These are phyloP conservation scores for Botrytis elliptica DNA, from an alignment of 2,329 filamentous ascomycete genomes.

Conservation along the genomic window DNA sequence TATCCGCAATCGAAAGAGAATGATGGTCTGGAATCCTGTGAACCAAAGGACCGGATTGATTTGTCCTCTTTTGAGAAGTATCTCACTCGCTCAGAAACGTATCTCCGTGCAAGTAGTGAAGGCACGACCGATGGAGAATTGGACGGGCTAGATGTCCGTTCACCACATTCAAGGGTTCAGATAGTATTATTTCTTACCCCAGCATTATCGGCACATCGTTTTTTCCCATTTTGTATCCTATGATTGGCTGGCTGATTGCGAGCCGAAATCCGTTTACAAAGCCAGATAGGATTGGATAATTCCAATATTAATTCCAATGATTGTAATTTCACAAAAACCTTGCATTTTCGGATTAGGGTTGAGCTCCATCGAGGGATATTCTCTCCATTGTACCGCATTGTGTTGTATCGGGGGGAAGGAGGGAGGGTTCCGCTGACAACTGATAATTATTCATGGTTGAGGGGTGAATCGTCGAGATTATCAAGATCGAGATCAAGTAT, in stretches of 20 bases:
- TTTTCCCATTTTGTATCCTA: background rate
- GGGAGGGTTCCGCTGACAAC: background rate
- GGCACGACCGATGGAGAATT: background rate
- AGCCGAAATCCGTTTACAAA: background rate
- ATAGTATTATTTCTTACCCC: background rate
- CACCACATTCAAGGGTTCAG: conserved; percentile 6
- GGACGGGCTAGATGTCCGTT: background rate
- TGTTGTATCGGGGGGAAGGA: background rate
- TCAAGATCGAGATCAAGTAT: background rate
- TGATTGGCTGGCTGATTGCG: background rate
- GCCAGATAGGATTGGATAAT: background rate
- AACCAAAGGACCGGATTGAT: conserved; percentile 4
- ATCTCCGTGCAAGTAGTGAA: background rate
- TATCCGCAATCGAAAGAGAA: conserved; percentile 1
- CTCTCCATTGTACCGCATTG: background rate
- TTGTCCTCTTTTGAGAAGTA: background rate
- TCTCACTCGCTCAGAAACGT: background rate
- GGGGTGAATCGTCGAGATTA: background rate
- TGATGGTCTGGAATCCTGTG: conserved; percentile 14
- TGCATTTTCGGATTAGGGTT: background rate
- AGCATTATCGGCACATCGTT: conserved; percentile 7
- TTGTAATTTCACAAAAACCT: background rate
- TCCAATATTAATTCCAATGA: background rate
- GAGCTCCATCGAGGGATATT: background rate
- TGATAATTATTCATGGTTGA: background rate